phyloP scores from a whole-genome alignment of 306 rosid species.

The Coriaria nepalensis region DNA sequence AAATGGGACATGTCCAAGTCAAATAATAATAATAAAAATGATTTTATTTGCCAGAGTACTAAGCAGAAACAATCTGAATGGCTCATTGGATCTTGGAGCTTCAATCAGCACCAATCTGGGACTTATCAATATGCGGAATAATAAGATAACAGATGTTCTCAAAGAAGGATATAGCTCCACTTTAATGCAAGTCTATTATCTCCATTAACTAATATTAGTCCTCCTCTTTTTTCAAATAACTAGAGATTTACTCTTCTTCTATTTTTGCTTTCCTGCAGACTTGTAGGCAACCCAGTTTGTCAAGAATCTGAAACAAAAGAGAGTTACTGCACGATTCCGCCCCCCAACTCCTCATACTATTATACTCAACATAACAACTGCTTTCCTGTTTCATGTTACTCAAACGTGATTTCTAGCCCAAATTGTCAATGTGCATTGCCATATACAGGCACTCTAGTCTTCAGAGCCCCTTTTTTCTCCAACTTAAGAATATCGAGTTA shows the following conservation, averaged over 20 bases:
- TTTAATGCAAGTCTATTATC: constrained; percentile 21
- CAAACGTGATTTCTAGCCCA: constrained; percentile 35
- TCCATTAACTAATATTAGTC: background rate
- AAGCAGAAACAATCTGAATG: constrained; percentile 20
- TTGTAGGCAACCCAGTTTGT: constrained; percentile 40
- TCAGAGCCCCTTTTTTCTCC: constrained; percentile 52
- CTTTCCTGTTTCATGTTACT: constrained; percentile 20
- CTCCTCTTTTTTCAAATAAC: background rate
- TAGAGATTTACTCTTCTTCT: background rate
- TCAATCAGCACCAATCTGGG: constrained; percentile 4
- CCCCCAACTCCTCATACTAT: constrained; percentile 10
- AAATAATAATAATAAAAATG: background rate
- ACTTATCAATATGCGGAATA: constrained; percentile 15
- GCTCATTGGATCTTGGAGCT: constrained; percentile 12
- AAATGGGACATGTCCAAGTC: too few species aligned
- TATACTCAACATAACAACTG: constrained; percentile 25
- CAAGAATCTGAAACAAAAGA: constrained; percentile 1
- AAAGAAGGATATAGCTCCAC: background rate
- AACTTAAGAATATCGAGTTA: constrained; percentile 18
- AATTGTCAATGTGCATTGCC: constrained; percentile 60
- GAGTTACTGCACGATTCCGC: constrained; percentile 27
- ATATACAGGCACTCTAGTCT: constrained; percentile 36
- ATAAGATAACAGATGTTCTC: constrained; percentile 4
- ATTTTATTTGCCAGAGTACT: constrained; percentile 15
- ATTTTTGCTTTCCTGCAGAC: constrained; percentile 25